phyloP scores from a whole-genome alignment of 2,329 filamentous ascomycete genomes.

The Ophiosphaerella herpotricha region DNA sequence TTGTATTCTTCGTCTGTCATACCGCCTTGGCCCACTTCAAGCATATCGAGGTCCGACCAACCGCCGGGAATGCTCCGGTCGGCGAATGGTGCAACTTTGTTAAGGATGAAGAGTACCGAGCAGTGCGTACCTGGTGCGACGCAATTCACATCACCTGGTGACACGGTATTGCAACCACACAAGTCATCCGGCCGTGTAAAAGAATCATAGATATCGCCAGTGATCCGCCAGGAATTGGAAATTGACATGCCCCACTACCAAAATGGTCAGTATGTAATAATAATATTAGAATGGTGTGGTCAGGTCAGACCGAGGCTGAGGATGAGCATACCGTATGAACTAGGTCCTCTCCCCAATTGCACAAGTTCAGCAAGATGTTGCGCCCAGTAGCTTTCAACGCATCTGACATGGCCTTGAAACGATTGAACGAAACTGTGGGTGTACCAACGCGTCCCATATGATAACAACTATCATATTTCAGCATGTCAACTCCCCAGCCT shows the following conservation, averaged over 20 bases:
- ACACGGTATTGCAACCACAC: conserved; percentile 31
- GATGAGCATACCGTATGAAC: conserved; percentile 29
- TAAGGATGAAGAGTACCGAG: conserved; percentile 35
- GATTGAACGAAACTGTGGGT: conserved; percentile 29
- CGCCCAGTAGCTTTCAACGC: conserved; percentile 28
- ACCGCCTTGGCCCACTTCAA: conserved; percentile 36
- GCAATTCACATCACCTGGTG: conserved; percentile 30
- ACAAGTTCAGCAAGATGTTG: conserved; percentile 36
- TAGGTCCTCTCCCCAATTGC: conserved; percentile 43
- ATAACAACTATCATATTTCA: conserved; percentile 47
- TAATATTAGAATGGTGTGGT: background rate
- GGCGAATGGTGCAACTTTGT: conserved; percentile 34
- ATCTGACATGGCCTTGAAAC: conserved; percentile 34
- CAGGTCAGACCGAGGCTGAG: background rate
- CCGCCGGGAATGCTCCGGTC: conserved; percentile 34
- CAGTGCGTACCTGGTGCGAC: conserved; percentile 34
- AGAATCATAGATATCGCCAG: conserved; percentile 37
- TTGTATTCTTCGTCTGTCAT: conserved; percentile 42
- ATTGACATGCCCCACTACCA: conserved; percentile 41
- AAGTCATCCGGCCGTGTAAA: conserved; percentile 35
- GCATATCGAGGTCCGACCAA: conserved; percentile 40
- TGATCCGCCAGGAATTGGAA: conserved; percentile 43
- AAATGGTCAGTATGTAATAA: conserved; percentile 2
- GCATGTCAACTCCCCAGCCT: conserved; percentile 42
- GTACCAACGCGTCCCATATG: conserved; percentile 34